A percentile compares a stretch with the other conserved stretches of the same genome.
phyloP scores from a whole-genome alignment of 2,329 filamentous ascomycete genomes.

The Conoideocrella luteorostrata region DNA sequence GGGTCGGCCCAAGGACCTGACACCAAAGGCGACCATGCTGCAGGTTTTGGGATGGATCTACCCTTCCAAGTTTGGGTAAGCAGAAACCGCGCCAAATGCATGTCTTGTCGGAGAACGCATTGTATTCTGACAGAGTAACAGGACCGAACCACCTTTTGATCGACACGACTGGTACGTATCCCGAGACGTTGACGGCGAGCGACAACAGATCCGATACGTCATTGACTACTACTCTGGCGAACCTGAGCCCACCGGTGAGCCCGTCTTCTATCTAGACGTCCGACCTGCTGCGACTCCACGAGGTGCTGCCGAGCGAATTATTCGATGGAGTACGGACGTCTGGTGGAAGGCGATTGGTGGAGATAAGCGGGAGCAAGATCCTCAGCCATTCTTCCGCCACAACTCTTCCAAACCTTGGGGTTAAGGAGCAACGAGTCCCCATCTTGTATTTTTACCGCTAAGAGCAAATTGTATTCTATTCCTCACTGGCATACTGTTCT shows the following conservation, averaged over 20 bases:
- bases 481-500: constrained; percentile 9
- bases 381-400: constrained; percentile 27
- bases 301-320: constrained; percentile 71
- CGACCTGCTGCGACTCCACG: constrained; percentile 79
- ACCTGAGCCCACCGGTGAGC: constrained; percentile 77
- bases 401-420: constrained; percentile 14
- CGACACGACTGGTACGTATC: constrained; percentile 95
- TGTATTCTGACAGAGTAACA: constrained; percentile 25
- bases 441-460: not conserved
- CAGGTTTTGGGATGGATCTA: constrained; percentile 74
- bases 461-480: constrained; percentile 9
- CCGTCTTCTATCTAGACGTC: constrained; percentile 93
- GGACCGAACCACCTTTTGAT: constrained; percentile 83
- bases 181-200: constrained; percentile 59
- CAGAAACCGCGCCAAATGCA: too few relatives aligned
- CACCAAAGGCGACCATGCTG: constrained; percentile 82
- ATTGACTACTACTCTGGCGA: constrained; percentile 94
- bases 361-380: constrained; percentile 46
- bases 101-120: too few relatives aligned
- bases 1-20: constrained; percentile 81
- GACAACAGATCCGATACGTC: constrained; percentile 80
- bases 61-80: constrained; percentile 71
- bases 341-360: constrained; percentile 88
- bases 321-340: constrained; percentile 86
- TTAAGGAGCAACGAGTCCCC: constrained; percentile 3